Evolutionary conservation across 2,329 filamentous ascomycete species (phyloP).

Genomic region (Peltaster fructicola): DNA sequence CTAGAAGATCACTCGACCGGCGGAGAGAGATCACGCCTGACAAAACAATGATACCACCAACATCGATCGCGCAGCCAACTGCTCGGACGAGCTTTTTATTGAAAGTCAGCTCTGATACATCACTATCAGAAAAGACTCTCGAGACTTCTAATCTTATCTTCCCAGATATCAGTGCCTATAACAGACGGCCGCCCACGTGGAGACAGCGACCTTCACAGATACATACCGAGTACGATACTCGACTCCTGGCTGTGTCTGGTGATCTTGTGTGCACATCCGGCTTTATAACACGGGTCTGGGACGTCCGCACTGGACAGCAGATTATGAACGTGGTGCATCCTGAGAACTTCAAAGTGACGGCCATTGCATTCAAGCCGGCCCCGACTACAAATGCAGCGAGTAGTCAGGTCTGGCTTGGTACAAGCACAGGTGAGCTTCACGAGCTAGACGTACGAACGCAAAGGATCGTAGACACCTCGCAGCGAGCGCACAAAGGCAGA

Average conservation of each 20-base stretch:
- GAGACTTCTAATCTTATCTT: too few relatives aligned
- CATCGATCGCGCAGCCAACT: too few relatives aligned
- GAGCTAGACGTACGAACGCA: constrained; percentile 71
- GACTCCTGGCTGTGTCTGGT: constrained; percentile 74
- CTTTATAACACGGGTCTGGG: constrained; percentile 78
- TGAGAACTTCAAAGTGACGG: constrained; percentile 66
- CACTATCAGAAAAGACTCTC: constrained; percentile 18
- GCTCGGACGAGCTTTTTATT: too few relatives aligned
- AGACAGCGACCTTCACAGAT: constrained; percentile 61
- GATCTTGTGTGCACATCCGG: constrained; percentile 76
- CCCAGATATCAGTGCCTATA: constrained; percentile 70
- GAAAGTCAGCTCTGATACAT: too few relatives aligned
- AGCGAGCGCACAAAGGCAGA: constrained; percentile 55
- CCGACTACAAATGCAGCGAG: constrained; percentile 65
- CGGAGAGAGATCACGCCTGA: constrained; percentile 9
- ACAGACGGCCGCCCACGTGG: constrained; percentile 63
- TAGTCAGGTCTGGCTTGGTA: constrained; percentile 72
- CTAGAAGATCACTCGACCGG: constrained; percentile 15
- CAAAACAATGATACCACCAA: too few relatives aligned
- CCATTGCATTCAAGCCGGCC: constrained; percentile 72
- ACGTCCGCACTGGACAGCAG: constrained; percentile 60
- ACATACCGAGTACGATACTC: constrained; percentile 68
- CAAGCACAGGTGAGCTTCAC: constrained; percentile 69
- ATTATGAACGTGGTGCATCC: constrained; percentile 67
- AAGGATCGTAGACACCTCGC: constrained; percentile 48